Base-by-base conservation (phyloP, 2,329 filamentous ascomycete genomes). In the Thermothelomyces thermophilus region DNA sequence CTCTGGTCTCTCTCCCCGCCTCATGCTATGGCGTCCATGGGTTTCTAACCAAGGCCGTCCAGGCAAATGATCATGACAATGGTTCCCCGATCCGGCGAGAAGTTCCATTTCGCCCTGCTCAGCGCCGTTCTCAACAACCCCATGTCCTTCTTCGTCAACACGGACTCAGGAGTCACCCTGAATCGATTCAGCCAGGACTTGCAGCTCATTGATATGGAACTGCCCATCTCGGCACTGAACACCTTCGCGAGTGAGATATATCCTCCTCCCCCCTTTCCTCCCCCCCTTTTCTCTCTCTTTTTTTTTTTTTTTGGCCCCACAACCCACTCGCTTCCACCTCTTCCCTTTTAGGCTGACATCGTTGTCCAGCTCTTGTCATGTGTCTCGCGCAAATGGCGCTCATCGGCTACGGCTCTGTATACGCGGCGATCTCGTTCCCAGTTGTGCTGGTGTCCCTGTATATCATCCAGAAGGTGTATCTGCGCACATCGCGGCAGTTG, bases 401-500 rank as follows among this genome's bases (percentile, higher is more conserved):
- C 1, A 71, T 76, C 14, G 70, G 67, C 13, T 64, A 70, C 2
- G 67, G 68, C 13, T 71, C 73, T 0, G 67, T 66, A 52, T 74
- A 71, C 48, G 66, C 71, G 0, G 69, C 69, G 4, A 63, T 71
- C 14, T 65, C 68, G 0, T 66, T 76, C 41, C 74, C 74, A 1
- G 57, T 72, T 4, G 63, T 74, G 0, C 54, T 73, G 10, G 48
- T 64, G 1, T 58, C 65, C 3, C 40, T 58, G 17, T 57, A 52
- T 20, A 41, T 68, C 7, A 61, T 77, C 11, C 74, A 76, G 52
- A 72, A 71, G 40, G 61, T 74, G 42, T 79, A 79, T 56, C 65
- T 79, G 3, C 68, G 71, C 1, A 78, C 74, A 2, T 77, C 74
- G 1, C 69, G 74, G 0, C 75, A 77, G 58, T 60, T 79, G 13